phyloP scores from a whole-genome alignment of 129 eudicot species.

The Logfia minima region DNA sequence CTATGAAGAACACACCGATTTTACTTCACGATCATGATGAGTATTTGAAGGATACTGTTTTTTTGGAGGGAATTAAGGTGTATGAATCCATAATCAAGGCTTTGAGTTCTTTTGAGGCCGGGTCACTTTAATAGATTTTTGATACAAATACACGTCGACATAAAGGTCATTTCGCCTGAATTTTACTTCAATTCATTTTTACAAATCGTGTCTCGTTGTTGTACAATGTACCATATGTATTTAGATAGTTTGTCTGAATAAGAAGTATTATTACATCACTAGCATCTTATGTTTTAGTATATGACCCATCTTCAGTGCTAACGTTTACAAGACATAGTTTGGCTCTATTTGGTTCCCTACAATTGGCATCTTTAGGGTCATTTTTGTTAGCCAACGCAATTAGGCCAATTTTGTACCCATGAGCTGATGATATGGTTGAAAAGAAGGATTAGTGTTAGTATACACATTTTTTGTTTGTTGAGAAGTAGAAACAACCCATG shows the following conservation, averaged over 20 bases:
- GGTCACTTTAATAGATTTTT: not conserved
- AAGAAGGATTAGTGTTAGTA: too few species aligned
- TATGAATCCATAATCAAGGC: constrained; percentile 77
- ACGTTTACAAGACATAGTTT: too few species aligned
- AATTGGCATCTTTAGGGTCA: too few species aligned
- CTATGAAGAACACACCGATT: constrained; percentile 88
- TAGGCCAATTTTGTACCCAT: too few species aligned
- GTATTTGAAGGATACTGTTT: constrained; percentile 60
- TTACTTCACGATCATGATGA: constrained; percentile 94
- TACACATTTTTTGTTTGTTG: too few species aligned
- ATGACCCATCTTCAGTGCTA: too few species aligned
- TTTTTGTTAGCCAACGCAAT: too few species aligned
- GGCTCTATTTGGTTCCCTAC: too few species aligned
- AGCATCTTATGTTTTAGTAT: too few species aligned
- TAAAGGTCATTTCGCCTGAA: not conserved
- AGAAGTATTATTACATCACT: not conserved
- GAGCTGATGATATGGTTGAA: too few species aligned
- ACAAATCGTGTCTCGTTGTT: not conserved
- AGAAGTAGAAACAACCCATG: too few species aligned
- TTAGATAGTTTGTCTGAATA: not conserved
- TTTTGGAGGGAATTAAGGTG: constrained; percentile 80
- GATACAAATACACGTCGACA: not conserved
- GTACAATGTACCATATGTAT: not conserved
- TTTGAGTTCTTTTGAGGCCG: constrained; percentile 57
- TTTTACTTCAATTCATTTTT: not conserved